A percentile compares a stretch with the other conserved stretches of the same genome.
Conservation (phyloP, 1,139 yeast genomes). For the Zygoascus sp. region DNA sequence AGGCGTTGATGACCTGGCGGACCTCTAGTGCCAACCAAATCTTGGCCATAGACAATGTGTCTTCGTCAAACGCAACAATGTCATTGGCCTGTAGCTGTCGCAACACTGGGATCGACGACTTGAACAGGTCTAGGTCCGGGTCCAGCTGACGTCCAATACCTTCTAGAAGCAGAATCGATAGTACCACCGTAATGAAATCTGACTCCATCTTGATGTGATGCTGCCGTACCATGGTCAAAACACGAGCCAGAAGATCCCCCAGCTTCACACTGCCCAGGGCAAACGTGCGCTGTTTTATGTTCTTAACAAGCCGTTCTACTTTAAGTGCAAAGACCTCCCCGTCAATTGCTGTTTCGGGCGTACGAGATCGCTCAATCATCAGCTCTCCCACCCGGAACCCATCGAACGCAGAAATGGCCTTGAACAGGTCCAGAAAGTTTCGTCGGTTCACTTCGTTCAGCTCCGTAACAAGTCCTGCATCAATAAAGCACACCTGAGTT, state of each 20-base stretch:
- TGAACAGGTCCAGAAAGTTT: constrained; percentile 84
- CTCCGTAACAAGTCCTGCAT: constrained; percentile 91
- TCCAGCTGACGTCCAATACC: constrained; percentile 94
- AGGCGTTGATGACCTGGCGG: constrained; percentile 78
- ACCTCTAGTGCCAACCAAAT: constrained; percentile 91
- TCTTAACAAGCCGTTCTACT: constrained; percentile 75
- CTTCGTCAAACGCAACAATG: constrained; percentile 49
- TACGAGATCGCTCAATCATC: constrained; percentile 89
- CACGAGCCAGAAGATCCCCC: constrained; percentile 84
- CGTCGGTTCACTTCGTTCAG: constrained; percentile 69
- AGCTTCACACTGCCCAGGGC: constrained; percentile 88
- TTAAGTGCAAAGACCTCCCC: constrained; percentile 81
- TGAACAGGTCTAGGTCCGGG: constrained; percentile 88
- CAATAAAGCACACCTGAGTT: constrained; percentile 87
- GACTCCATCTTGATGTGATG: constrained; percentile 99
- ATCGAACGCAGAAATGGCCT: constrained; percentile 84
- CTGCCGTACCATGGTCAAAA: constrained; percentile 80
- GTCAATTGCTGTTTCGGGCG: constrained; percentile 87
- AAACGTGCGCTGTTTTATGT: constrained; percentile 82
- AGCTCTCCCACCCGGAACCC: constrained; percentile 93
- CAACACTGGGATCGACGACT: constrained; percentile 86
- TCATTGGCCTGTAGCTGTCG: constrained; percentile 70
- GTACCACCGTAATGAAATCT: constrained; percentile 88
- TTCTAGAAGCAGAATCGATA: constrained; percentile 82
- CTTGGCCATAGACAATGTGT: constrained; percentile 71